Percentiles rank a stretch among this genome's conserved stretches.
Evolutionary conservation across 345 rosid genomes (phyloP).

Genomic region (Gynandropsis gynandra): DNA sequence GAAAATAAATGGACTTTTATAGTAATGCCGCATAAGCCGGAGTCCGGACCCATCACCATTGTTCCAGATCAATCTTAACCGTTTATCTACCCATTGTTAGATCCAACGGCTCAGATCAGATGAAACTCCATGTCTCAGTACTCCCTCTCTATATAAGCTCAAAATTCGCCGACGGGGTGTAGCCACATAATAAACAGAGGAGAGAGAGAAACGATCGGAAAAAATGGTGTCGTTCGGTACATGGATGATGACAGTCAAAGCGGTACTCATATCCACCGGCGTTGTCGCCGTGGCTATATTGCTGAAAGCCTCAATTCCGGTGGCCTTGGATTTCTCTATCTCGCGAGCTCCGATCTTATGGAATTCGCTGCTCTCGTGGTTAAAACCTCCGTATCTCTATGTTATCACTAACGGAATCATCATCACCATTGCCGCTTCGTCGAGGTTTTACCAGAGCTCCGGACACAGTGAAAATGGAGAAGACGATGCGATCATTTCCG

Average conservation of each 20-base stretch:
- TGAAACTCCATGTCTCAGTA: slow-evolving; percentile 1
- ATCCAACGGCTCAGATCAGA: slow-evolving; percentile 19
- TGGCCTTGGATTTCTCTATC: slow-evolving; percentile 27
- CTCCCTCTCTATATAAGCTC: slow-evolving; percentile 24
- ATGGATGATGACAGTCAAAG: slow-evolving; percentile 26
- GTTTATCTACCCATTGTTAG: not conserved
- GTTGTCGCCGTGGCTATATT: slow-evolving; percentile 29
- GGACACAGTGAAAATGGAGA: slow-evolving; percentile 1
- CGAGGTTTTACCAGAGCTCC: slow-evolving; percentile 29
- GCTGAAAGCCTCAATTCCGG: slow-evolving; percentile 31
- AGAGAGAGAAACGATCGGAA: not conserved
- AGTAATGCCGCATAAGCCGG: too few relatives aligned
- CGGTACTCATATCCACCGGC: slow-evolving; percentile 33
- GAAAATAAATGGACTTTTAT: too few relatives aligned
- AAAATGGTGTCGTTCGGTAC: slow-evolving; percentile 26
- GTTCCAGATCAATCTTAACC: not conserved
- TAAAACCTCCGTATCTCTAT: slow-evolving; percentile 51
- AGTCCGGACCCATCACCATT: not conserved
- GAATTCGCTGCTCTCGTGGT: slow-evolving; percentile 43
- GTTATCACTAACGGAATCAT: slow-evolving; percentile 45
- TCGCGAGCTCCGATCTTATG: slow-evolving; percentile 33
- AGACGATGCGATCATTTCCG: slow-evolving; percentile 16
- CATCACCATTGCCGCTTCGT: slow-evolving; percentile 44
- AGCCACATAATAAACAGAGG: not conserved
- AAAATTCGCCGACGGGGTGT: not conserved